Base-by-base conservation (phyloP, 2,329 filamentous ascomycete species). In the Xylogone sp. region DNA sequence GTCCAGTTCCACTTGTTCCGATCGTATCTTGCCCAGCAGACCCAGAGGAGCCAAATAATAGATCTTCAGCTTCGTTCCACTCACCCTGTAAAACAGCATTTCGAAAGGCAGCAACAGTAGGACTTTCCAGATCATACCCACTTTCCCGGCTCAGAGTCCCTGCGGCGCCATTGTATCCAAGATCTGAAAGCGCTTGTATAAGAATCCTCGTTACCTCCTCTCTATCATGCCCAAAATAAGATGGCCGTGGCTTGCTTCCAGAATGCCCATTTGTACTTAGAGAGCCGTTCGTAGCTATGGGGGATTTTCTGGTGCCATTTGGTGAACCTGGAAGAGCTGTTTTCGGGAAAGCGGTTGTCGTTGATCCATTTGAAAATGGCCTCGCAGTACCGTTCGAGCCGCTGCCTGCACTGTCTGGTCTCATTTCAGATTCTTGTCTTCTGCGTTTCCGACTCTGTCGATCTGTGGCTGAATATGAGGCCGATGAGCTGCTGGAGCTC, bases 201-300 rank as follows among this genome's bases (percentile, higher is more conserved):
- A 99, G 71, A 57, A 97, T 87, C 49, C 94, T 80, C 4, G 93
- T 96, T 43, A 97, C 87, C 72, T 99, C 93, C 74, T 96, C 91
- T 66, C 90, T 83, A 65, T 94, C 83, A 66, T 97, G 93, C 18
- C 91, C 92, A 64, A 84, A 87, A 68, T 95, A 97, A 22, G 68
- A 70, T 43, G 57, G 50, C 42, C 45, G 52, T 18, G 51, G 45
- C 52, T 64, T 63, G 48, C 31, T 48, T 21, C 21, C 45, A 7
- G 53, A 56, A 46, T 64, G 60, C 2, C 63, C 62, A 51, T 66
- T 66, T 54, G 56, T 61, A 52, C 48, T 59, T 16, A 75, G 69
- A 39, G 80, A 77, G 31, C 84, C 82, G 62, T 87, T 88, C 47
- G 76, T 66, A 19, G 75, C 66, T 51, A 69, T 67, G 50, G 69